Conservation (phyloP, 495 filamentous ascomycete species). For the Tuber umbilicatum region DNA sequence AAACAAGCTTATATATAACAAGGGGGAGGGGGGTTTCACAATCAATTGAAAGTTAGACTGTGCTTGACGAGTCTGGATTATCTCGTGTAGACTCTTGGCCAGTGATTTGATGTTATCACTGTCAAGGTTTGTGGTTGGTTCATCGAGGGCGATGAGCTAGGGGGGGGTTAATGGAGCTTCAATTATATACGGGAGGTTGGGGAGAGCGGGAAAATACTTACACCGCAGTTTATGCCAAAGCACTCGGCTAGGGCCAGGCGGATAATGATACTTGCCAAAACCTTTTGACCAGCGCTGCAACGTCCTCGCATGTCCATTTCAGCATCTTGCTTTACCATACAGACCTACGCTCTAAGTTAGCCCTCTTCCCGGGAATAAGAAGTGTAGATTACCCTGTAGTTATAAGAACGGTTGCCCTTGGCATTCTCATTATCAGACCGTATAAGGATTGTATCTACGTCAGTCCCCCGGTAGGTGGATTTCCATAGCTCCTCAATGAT, state of each 20-base stretch:
- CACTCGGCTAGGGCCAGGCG: conserved; percentile 92
- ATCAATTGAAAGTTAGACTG: conserved; percentile 97
- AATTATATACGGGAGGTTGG: not conserved
- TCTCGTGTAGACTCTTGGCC: conserved; percentile 73
- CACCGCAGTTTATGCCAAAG: conserved; percentile 90
- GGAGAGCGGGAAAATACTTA: conserved; percentile 31
- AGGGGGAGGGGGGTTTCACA: conserved; percentile 15
- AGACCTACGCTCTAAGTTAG: conserved; percentile 40
- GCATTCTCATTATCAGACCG: conserved; percentile 74
- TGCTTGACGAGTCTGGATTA: conserved; percentile 73
- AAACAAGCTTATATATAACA: not conserved
- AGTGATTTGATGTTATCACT: conserved; percentile 86
- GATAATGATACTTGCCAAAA: conserved; percentile 96
- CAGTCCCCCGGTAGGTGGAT: conserved; percentile 91
- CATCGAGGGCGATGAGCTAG: conserved; percentile 83
- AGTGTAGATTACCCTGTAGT: conserved; percentile 70
- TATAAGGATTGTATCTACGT: conserved; percentile 95
- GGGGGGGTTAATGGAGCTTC: not conserved
- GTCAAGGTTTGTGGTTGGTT: conserved; percentile 96
- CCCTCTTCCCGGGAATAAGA: not conserved
- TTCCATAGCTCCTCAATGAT: conserved; percentile 95
- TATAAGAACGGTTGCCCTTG: conserved; percentile 77
- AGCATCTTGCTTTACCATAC: conserved; percentile 93
- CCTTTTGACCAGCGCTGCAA: conserved; percentile 93
- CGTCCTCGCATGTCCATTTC: conserved; percentile 99